Conservation (phyloP, 2,329 filamentous ascomycete genomes). For the Nakataea oryzae region DNA sequence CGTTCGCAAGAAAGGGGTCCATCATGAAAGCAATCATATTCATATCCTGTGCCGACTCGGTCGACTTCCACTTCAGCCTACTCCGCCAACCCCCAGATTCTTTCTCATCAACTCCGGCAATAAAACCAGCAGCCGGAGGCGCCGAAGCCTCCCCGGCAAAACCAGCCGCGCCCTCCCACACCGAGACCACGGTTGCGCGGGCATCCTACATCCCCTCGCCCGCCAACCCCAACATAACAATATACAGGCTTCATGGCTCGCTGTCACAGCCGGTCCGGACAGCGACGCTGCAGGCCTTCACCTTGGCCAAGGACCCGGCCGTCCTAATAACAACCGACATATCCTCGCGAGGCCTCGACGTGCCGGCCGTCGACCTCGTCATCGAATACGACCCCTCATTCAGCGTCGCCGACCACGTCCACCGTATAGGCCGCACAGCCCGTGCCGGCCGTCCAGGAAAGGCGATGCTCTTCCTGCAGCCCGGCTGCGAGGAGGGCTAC, state of each 20-base stretch:
- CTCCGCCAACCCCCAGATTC: slow-evolving; percentile 35
- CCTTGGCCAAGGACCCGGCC: slow-evolving; percentile 60
- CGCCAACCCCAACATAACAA: slow-evolving; percentile 60
- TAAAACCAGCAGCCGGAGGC: slow-evolving; percentile 10
- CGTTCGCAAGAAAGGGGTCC: slow-evolving; percentile 78
- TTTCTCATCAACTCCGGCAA: background rate
- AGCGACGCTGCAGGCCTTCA: slow-evolving; percentile 72
- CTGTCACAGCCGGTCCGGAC: slow-evolving; percentile 81
- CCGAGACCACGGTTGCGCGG: slow-evolving; percentile 53
- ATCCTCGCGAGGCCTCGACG: slow-evolving; percentile 86
- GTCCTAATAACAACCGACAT: slow-evolving; percentile 93
- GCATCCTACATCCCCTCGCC: slow-evolving; percentile 64
- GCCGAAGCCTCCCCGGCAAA: slow-evolving; percentile 6
- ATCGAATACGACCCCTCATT: slow-evolving; percentile 96
- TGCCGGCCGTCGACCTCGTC: slow-evolving; percentile 89
- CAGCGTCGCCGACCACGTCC: slow-evolving; percentile 83
- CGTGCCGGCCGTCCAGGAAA: slow-evolving; percentile 83
- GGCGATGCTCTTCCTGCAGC: slow-evolving; percentile 80
- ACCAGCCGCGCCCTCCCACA: slow-evolving; percentile 21
- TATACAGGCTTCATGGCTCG: slow-evolving; percentile 87
- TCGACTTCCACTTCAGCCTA: slow-evolving; percentile 91
- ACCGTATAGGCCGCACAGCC: slow-evolving; percentile 89
- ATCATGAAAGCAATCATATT: slow-evolving; percentile 97
- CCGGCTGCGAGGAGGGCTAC: slow-evolving; percentile 87
- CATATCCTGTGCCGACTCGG: slow-evolving; percentile 91